Evolutionary conservation across 176 grass and related monocot species (phyloP).

Genomic region (Chloris gayana): DNA sequence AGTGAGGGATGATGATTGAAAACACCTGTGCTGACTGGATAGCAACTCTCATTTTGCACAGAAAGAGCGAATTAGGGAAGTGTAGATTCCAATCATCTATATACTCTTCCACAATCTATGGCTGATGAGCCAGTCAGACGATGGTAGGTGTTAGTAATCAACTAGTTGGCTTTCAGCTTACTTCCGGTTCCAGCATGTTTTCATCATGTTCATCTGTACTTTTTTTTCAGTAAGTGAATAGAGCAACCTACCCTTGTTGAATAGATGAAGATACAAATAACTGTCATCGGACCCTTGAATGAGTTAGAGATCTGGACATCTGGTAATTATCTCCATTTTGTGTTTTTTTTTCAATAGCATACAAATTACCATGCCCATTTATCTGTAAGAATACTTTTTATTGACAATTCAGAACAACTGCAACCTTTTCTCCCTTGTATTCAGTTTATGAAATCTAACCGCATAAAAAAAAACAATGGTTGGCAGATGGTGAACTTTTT

Average conservation of each 20-base stretch:
- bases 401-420: slow-evolving; percentile 3
- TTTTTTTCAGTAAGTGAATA: not conserved
- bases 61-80: not conserved
- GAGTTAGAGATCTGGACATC: not conserved
- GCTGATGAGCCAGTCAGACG: not conserved
- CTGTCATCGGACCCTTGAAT: not conserved
- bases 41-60: not conserved
- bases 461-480: too few relatives aligned
- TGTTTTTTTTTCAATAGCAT: not conserved
- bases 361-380: not conserved
- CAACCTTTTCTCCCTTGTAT: not conserved
- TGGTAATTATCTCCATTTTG: not conserved
- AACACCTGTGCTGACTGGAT: not conserved
- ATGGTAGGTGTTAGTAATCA: not conserved
- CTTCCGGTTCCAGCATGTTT: not conserved
- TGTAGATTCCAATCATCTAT: not conserved
- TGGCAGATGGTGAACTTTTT: too few relatives aligned
- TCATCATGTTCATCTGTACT: not conserved
- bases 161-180: not conserved
- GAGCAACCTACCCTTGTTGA: not conserved
- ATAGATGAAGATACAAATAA: not conserved
- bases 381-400: not conserved
- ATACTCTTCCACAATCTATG: not conserved
- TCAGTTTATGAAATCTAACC: too few relatives aligned
- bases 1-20: not conserved